These are phyloP conservation scores for Pestalotiopsis sp. DNA, from an alignment of 2,329 filamentous ascomycete species.

Conservation along the genomic window DNA sequence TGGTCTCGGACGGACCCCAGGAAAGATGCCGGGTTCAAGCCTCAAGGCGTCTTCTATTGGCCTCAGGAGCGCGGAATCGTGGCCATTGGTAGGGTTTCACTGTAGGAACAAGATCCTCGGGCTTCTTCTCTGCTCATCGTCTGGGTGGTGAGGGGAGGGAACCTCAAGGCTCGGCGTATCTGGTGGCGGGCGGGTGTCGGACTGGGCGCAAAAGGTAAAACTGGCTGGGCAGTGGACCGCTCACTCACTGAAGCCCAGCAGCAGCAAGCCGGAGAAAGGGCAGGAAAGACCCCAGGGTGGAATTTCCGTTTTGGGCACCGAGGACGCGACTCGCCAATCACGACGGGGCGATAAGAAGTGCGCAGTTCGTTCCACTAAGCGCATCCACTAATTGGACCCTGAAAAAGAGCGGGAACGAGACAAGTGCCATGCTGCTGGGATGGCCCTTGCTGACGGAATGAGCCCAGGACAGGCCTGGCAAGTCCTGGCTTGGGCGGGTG, in stretches of 20 bases:
- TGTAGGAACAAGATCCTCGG: too few relatives aligned
- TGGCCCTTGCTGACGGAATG: not conserved
- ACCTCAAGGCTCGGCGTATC: too few relatives aligned
- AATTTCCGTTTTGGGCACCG: slow-evolving; percentile 10
- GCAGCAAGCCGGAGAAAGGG: too few relatives aligned
- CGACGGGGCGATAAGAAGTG: slow-evolving; percentile 7
- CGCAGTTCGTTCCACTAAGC: not conserved
- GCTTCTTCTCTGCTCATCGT: too few relatives aligned
- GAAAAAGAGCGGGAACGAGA: not conserved
- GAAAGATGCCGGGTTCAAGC: not conserved
- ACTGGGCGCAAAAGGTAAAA: not conserved
- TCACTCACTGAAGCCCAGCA: too few relatives aligned
- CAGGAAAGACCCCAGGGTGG: not conserved
- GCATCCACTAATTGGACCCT: slow-evolving; percentile 10
- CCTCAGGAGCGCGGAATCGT: not conserved
- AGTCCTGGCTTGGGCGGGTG: not conserved
- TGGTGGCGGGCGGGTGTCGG: too few relatives aligned
- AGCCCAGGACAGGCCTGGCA: not conserved
- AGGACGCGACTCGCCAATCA: slow-evolving; percentile 2
- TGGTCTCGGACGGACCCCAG: not conserved
- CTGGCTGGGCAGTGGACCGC: not conserved
- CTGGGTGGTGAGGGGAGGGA: too few relatives aligned
- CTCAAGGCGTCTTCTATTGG: too few relatives aligned
- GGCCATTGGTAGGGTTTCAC: not conserved
- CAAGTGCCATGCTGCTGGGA: not conserved